These are phyloP conservation scores for Termitomyces eurrhizus DNA, from an alignment of 768 basidiomycete species.

Conservation along the genomic window DNA sequence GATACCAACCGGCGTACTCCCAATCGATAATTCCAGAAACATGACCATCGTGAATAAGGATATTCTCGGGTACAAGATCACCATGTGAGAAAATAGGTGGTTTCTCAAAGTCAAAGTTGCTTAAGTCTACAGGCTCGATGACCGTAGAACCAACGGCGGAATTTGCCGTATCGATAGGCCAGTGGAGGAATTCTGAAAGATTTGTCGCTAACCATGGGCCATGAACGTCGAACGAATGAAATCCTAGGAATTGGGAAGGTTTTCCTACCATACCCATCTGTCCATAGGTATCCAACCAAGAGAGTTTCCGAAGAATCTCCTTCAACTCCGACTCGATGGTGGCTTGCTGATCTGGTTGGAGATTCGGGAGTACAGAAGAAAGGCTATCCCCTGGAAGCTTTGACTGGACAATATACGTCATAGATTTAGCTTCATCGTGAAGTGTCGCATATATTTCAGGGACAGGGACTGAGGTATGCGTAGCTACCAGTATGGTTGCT, in stretches of 20 bases:
- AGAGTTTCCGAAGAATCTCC: background rate
- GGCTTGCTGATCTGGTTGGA: background rate
- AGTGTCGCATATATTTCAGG: background rate
- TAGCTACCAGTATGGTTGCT: background rate
- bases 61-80: conserved; percentile 4
- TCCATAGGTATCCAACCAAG: background rate
- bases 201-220: conserved; percentile 3
- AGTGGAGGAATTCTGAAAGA: background rate
- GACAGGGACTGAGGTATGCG: conserved; percentile 2
- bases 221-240: background rate
- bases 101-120: background rate
- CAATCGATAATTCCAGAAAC: conserved; percentile 1
- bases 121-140: background rate
- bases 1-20: background rate
- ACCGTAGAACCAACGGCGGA: background rate
- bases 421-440: background rate
- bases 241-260: background rate
- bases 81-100: background rate
- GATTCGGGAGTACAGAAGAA: background rate
- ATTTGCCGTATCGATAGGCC: background rate
- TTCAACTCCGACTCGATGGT: background rate
- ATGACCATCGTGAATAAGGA: background rate
- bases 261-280: background rate
- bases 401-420: background rate
- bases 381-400: conserved; percentile 1